Evolutionary conservation across 371 early-diverging fungal species (phyloP).

Genomic region (Mycotypha africana): DNA sequence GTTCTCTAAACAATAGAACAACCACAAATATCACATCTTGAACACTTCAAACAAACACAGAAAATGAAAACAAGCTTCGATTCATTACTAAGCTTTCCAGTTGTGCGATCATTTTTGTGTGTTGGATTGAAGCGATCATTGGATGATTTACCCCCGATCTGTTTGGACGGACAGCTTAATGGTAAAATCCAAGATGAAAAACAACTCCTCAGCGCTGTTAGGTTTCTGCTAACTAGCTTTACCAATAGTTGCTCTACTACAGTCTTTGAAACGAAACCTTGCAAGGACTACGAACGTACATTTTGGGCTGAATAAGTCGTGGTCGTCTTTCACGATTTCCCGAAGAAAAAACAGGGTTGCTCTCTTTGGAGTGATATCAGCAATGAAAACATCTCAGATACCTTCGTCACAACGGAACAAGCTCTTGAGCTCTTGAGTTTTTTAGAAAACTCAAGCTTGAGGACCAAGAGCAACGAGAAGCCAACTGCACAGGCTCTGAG

Average conservation of each 20-base stretch:
- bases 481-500: too few species aligned
- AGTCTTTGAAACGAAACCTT: neutral
- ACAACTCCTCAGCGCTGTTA: neutral
- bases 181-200: neutral
- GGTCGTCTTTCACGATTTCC: constrained; percentile 3
- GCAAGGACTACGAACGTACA: neutral
- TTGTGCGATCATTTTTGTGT: neutral
- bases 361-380: constrained; percentile 4
- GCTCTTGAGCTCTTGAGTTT: too few species aligned
- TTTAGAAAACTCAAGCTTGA: too few species aligned
- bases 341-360: constrained; percentile 1
- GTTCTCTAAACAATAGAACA: neutral
- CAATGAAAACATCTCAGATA: too few species aligned
- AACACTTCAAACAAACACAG: constrained; percentile 1
- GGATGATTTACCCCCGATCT: neutral
- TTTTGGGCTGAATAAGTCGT: constrained; percentile 1
- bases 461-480: too few species aligned
- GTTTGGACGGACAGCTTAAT: neutral
- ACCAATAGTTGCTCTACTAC: neutral
- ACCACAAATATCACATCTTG: neutral
- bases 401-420: too few species aligned
- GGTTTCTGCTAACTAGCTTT: neutral
- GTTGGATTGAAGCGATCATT: constrained; percentile 1
- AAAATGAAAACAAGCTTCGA: neutral
- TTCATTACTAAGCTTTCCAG: neutral